These are phyloP conservation scores for Fragilaria radians DNA, from an alignment of 108 stramenopile species.

Conservation along the genomic window DNA sequence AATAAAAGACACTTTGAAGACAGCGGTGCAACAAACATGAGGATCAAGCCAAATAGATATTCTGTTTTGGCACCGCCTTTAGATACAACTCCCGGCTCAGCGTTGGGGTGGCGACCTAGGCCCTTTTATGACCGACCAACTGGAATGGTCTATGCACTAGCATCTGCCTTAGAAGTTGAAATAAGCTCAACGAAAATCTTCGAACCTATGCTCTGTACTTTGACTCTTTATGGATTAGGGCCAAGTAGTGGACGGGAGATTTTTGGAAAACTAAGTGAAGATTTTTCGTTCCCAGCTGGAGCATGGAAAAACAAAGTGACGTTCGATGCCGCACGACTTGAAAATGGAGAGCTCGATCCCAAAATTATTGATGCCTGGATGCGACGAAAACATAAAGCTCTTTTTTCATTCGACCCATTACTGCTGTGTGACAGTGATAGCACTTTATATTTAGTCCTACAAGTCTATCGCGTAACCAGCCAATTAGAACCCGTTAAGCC, in stretches of 20 bases:
- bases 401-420: conserved; percentile 64
- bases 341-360: conserved; percentile 17
- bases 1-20: conserved; percentile 32
- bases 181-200: conserved; percentile 35
- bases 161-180: conserved; percentile 42
- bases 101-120: conserved; percentile 62
- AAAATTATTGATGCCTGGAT: conserved; percentile 32
- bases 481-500: conserved; percentile 21
- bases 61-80: conserved; percentile 75
- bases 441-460: conserved; percentile 51
- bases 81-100: conserved; percentile 48
- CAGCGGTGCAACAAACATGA: not conserved
- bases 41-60: conserved; percentile 16
- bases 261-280: conserved; percentile 70
- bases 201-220: conserved; percentile 66
- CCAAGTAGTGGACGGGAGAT: conserved; percentile 11
- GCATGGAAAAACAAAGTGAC: conserved; percentile 50
- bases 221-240: conserved; percentile 55
- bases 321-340: conserved; percentile 13
- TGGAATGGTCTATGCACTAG: conserved; percentile 42
- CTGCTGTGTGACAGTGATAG: conserved; percentile 14
- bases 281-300: conserved; percentile 81
- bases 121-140: conserved; percentile 75
- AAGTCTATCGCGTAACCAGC: conserved; percentile 39
- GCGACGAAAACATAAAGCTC: conserved; percentile 59